These are phyloP conservation scores for Talaromyces sp. DNA, from an alignment of 2,329 filamentous ascomycete species.

Conservation along the genomic window DNA sequence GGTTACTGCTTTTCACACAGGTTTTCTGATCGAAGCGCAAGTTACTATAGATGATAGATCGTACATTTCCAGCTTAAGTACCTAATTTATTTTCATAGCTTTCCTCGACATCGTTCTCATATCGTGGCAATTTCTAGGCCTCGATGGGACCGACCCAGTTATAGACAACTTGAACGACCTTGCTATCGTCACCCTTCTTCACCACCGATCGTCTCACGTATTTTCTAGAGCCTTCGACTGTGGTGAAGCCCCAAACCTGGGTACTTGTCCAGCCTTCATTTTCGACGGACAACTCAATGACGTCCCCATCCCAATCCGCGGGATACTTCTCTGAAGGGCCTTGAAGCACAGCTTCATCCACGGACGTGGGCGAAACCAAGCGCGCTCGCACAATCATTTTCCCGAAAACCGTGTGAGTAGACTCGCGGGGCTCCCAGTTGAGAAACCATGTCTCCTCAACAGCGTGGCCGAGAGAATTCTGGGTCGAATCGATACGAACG, in stretches of 20 bases:
- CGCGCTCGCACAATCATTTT: conserved; percentile 4
- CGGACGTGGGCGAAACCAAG: not conserved
- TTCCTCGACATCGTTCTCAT: not conserved
- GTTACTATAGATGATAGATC: not conserved
- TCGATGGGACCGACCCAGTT: conserved; percentile 4
- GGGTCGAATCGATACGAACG: not conserved
- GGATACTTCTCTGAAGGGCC: not conserved
- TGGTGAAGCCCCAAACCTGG: conserved; percentile 4
- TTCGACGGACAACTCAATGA: conserved; percentile 3
- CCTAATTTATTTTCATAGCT: not conserved
- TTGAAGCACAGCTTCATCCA: conserved; percentile 1
- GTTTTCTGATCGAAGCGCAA: not conserved
- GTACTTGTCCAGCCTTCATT: conserved; percentile 10
- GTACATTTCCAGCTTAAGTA: not conserved
- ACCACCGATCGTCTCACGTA: not conserved
- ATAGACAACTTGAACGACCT: not conserved
- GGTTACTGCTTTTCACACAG: not conserved
- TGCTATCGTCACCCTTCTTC: not conserved
- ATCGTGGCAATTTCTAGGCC: not conserved
- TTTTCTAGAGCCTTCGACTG: not conserved
- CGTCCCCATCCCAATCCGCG: conserved; percentile 7
- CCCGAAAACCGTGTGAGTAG: conserved; percentile 3
- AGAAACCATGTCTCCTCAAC: conserved; percentile 3
- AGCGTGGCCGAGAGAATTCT: not conserved
- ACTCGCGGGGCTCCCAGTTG: not conserved